A percentile compares a stretch with the other conserved stretches of the same genome.
Evolutionary conservation across 768 basidiomycete species (phyloP).

Genomic region (Lactifluus volemus): DNA sequence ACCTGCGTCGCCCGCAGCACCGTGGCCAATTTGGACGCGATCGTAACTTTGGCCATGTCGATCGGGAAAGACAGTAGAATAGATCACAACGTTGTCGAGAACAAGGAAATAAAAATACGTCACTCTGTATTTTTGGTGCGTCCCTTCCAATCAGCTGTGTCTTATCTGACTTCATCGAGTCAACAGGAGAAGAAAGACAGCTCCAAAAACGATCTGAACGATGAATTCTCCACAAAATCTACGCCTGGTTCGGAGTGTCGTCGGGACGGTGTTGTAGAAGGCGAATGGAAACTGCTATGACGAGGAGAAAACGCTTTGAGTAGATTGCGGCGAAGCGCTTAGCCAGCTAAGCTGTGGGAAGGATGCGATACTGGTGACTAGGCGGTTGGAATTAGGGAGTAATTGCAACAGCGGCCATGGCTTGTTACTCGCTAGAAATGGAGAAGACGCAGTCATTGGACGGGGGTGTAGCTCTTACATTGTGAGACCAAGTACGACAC

Average conservation of each 20-base stretch:
- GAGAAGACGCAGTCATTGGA: neutral
- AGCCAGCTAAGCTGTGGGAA: neutral
- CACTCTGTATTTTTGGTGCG: too few species aligned
- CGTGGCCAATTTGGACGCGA: too few species aligned
- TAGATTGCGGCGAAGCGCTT: neutral
- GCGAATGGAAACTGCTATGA: neutral
- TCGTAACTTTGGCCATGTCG: too few species aligned
- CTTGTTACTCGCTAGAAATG: neutral
- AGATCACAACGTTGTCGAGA: too few species aligned
- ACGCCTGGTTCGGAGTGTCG: conserved; percentile 7
- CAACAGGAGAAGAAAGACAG: too few species aligned
- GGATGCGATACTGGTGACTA: neutral
- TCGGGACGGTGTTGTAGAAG: conserved; percentile 6
- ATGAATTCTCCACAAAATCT: too few species aligned
- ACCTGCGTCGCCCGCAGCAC: too few species aligned
- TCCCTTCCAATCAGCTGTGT: too few species aligned
- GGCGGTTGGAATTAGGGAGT: neutral
- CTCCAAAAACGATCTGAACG: too few species aligned
- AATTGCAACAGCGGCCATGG: conserved; percentile 11
- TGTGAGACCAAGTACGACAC: neutral
- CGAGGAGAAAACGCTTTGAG: conserved; percentile 11
- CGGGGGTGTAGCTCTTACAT: neutral
- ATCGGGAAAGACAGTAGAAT: too few species aligned
- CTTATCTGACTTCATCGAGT: too few species aligned
- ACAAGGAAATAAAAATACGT: too few species aligned